Base-by-base conservation (phyloP, 768 basidiomycete species). In the Russula olivacea region DNA sequence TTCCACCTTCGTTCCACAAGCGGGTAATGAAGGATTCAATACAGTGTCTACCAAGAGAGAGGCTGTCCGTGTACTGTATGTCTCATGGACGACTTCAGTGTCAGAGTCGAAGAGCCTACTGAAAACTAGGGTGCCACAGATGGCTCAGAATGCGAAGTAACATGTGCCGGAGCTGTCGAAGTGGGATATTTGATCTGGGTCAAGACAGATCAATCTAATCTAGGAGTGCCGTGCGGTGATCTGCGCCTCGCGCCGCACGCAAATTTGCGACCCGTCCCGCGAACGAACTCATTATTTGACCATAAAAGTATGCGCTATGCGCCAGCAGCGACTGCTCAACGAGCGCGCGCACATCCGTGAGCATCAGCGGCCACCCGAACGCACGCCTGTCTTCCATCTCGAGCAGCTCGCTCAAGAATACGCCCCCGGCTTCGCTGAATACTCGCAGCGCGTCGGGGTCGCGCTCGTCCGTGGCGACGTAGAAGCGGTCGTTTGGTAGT, bases 331-430 rank as follows among this genome's bases (percentile, higher is more conserved):
- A 67, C 67, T 81, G 80, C 62, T 80, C 79, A 38, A 79, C 70
- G 32, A 79, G 69, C 11, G 74, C 76, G 32, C 77, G 66, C 30
- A 80, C 68, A 60, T 80, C 80, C 40, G 76, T 77, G 58, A 80
- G n/a, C 61, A 81, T 62, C 49, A 80, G 66, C n/a, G 74, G 68
- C 80, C 80, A 81, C 11, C 77, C 78, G 36, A 74, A 72, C 30
- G 66, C 66, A 15, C 72, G 71, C 2, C 71, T 70, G 55, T 80
- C 79, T 23, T 78, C 74, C 21, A 69, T 66, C 1, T 77, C 78
- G 51, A 80, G 68, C 9, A 80, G 68, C 63, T 81, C 79, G 12
- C 71, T 43, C 61, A 81, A 68, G 58, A 81, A 64, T 8, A 81
- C 49, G 3, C 72, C 80, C 14, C 78, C 77, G n/a, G 74, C 69